Conservation (phyloP, 1,284 basidiomycete genomes). For the Exobasidium rhododendri region DNA sequence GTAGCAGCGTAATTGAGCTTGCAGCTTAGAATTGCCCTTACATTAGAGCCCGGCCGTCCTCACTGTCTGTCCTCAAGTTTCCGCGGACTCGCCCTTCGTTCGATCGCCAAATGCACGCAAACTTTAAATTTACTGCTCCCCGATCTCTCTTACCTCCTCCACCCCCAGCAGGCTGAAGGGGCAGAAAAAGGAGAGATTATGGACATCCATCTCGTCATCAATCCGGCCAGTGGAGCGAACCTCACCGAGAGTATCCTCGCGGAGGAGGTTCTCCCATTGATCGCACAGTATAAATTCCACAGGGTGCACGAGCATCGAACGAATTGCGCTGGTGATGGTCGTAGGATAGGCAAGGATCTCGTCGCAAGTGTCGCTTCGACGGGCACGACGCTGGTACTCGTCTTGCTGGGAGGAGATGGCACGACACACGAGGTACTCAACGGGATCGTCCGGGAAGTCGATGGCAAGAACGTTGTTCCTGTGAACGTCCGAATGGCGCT, state of each 20-base stretch:
- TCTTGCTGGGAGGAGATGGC: slow-evolving; percentile 54
- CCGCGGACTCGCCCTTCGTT: too few species aligned
- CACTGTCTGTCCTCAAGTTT: too few species aligned
- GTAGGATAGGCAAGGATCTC: slow-evolving; percentile 21
- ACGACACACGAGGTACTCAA: slow-evolving; percentile 53
- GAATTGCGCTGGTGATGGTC: slow-evolving; percentile 18
- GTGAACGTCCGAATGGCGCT: slow-evolving; percentile 51
- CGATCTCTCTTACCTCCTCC: too few species aligned
- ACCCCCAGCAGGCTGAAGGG: too few species aligned
- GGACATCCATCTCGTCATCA: slow-evolving; percentile 11
- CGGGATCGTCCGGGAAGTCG: slow-evolving; percentile 23
- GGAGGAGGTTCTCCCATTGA: slow-evolving; percentile 18
- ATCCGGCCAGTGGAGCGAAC: slow-evolving; percentile 10
- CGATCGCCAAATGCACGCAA: too few species aligned
- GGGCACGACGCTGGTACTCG: slow-evolving; percentile 52
- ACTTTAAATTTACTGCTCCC: too few species aligned
- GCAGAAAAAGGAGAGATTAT: background rate
- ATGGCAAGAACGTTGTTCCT: background rate
- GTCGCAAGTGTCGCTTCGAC: background rate
- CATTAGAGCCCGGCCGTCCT: too few species aligned
- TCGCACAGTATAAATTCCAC: background rate
- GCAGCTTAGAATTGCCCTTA: too few species aligned
- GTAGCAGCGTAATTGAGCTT: too few species aligned
- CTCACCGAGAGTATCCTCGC: background rate
- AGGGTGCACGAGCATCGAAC: slow-evolving; percentile 15